Percentiles rank a stretch among this genome's conserved stretches.
These are phyloP conservation scores for Coemansia sp. DNA, from an alignment of 192 early-diverging fungal species.

Conservation along the genomic window DNA sequence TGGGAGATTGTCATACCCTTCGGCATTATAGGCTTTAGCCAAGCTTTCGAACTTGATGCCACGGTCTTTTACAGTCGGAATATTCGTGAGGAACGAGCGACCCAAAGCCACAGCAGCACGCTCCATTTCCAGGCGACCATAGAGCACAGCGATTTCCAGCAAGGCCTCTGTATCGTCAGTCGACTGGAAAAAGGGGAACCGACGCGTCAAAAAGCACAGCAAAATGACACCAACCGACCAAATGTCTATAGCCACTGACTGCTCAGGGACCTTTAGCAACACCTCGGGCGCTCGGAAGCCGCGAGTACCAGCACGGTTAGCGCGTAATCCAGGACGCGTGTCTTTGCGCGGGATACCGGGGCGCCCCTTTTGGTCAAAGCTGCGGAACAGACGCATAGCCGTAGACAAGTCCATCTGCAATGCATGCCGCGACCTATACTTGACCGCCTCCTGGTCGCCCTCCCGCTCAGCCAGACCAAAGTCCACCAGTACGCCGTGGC, in stretches of 20 bases:
- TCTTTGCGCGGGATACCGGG: slow-evolving; percentile 50
- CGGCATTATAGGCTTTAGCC: slow-evolving; percentile 53
- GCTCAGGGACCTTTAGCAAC: slow-evolving; percentile 73
- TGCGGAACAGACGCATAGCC: slow-evolving; percentile 44
- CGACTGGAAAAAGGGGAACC: slow-evolving; percentile 91
- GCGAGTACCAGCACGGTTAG: slow-evolving; percentile 88
- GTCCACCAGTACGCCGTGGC: slow-evolving; percentile 84
- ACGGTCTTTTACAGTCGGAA: slow-evolving; percentile 53
- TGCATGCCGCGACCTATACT: slow-evolving; percentile 32
- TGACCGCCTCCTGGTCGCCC: slow-evolving; percentile 40
- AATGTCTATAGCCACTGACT: slow-evolving; percentile 84
- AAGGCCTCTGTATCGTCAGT: slow-evolving; percentile 84
- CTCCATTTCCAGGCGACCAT: slow-evolving; percentile 76
- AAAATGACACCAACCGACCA: slow-evolving; percentile 93
- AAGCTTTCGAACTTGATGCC: slow-evolving; percentile 52
- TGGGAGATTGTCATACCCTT: slow-evolving; percentile 37
- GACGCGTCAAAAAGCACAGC: slow-evolving; percentile 72
- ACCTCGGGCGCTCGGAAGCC: slow-evolving; percentile 96
- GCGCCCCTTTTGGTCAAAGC: slow-evolving; percentile 41
- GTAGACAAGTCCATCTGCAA: slow-evolving; percentile 53
- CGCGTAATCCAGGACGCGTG: slow-evolving; percentile 64
- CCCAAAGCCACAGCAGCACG: slow-evolving; percentile 64
- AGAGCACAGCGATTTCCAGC: slow-evolving; percentile 80
- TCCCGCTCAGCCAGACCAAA: slow-evolving; percentile 87
- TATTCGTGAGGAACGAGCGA: slow-evolving; percentile 48